A percentile compares a stretch with the other conserved stretches of the same genome.
Evolutionary conservation across 2,329 filamentous ascomycete species (phyloP).

Genomic region (Bimuria novae-zelandiae): DNA sequence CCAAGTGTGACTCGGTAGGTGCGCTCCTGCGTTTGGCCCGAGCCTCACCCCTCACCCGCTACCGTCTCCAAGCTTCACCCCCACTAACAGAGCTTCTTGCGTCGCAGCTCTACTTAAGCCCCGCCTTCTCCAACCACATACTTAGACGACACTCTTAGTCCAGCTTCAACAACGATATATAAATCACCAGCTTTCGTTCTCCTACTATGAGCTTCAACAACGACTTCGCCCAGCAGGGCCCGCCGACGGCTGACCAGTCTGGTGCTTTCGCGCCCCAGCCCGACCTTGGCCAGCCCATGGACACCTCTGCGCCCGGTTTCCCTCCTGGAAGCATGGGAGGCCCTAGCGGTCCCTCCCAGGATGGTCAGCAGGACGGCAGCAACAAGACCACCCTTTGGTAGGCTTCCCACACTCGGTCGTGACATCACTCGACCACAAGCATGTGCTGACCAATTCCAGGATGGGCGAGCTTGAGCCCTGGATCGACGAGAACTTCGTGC

Average conservation of each 20-base stretch:
- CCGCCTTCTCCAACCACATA: constrained; percentile 34
- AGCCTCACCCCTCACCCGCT: constrained; percentile 12
- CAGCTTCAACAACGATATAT: constrained; percentile 1
- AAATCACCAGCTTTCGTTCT: constrained; percentile 18
- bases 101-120: constrained; percentile 26
- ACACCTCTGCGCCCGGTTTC: constrained; percentile 57
- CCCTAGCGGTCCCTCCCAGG: constrained; percentile 44
- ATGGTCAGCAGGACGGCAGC: constrained; percentile 46
- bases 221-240: constrained; percentile 67
- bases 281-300: constrained; percentile 62
- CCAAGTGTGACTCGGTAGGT: constrained; percentile 33
- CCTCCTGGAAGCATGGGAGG: constrained; percentile 55
- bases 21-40: constrained; percentile 19
- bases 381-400: constrained; percentile 60
- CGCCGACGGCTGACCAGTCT: constrained; percentile 56
- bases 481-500: constrained; percentile 99
- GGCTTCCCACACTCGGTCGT: constrained; percentile 19
- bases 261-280: constrained; percentile 53
- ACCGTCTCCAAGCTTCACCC: constrained; percentile 18
- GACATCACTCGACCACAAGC: not conserved
- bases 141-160: constrained; percentile 33
- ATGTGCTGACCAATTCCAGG: constrained; percentile 58
- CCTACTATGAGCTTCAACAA: constrained; percentile 68
- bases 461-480: constrained; percentile 99
- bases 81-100: constrained; percentile 32